Evolutionary conservation across 2,329 filamentous ascomycete genomes (phyloP).

Genomic region (Helminthosporium solani): DNA sequence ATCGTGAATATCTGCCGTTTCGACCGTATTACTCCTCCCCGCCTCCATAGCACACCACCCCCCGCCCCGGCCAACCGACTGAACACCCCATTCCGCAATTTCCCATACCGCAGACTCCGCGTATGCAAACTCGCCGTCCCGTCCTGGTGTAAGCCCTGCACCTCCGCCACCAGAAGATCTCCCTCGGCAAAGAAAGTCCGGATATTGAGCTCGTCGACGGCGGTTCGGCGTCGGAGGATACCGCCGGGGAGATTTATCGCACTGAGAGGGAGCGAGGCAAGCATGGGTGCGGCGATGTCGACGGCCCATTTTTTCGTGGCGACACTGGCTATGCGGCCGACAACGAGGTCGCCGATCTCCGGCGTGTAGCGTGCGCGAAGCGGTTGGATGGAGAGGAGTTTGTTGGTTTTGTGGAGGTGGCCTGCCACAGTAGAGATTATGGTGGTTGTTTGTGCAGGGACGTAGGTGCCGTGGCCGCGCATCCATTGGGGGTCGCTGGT

Average conservation of each 20-base stretch:
- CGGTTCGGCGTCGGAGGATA: constrained; percentile 85
- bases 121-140: constrained; percentile 88
- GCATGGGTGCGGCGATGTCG: constrained; percentile 83
- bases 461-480: constrained; percentile 92
- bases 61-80: constrained; percentile 78
- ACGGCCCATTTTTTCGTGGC: constrained; percentile 92
- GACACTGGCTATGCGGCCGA: constrained; percentile 93
- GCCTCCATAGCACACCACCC: constrained; percentile 52
- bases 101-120: constrained; percentile 87
- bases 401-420: constrained; percentile 90
- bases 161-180: constrained; percentile 90
- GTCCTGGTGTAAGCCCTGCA: constrained; percentile 84
- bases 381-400: constrained; percentile 87
- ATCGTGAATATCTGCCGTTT: constrained; percentile 84
- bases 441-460: constrained; percentile 60
- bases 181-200: constrained; percentile 96
- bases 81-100: constrained; percentile 91
- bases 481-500: constrained; percentile 97
- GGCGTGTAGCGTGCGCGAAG: constrained; percentile 91
- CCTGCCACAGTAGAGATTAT: constrained; percentile 92
- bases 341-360: constrained; percentile 92
- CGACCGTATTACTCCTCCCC: constrained; percentile 76
- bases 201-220: constrained; percentile 96
- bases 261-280: constrained; percentile 80
- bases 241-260: constrained; percentile 95